These are phyloP conservation scores for Kitagawia praeruptora DNA, from an alignment of 129 eudicot genomes.

Conservation along the genomic window DNA sequence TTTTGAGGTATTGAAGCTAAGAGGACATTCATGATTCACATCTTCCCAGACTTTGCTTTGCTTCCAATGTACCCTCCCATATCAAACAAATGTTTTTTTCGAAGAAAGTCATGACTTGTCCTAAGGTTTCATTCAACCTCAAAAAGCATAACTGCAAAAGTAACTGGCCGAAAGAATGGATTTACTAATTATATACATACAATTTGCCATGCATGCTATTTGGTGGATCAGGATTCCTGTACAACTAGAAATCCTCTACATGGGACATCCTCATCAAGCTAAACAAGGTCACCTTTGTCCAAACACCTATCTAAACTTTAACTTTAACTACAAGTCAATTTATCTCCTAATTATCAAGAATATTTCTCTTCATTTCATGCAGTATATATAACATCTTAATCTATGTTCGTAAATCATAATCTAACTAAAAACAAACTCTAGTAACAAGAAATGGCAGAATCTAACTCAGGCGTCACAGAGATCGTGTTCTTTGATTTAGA, in stretches of 20 bases:
- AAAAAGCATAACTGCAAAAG: not conserved
- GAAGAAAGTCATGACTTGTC: conserved; percentile 12
- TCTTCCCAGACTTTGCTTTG: conserved; percentile 18
- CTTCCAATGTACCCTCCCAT: conserved; percentile 11
- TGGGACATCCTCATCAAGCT: conserved; percentile 33
- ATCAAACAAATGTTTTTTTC: not conserved
- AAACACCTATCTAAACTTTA: conserved; percentile 39
- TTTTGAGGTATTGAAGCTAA: not conserved
- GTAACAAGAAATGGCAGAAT: conserved; percentile 29
- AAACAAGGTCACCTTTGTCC: conserved; percentile 32
- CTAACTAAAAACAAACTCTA: not conserved
- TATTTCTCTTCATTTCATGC: conserved; percentile 29
- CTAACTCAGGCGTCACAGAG: conserved; percentile 25
- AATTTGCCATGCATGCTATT: not conserved
- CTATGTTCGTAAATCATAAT: not conserved
- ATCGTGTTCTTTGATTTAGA: conserved; percentile 90
- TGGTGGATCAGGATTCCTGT: conserved; percentile 1
- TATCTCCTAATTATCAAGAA: conserved; percentile 24
- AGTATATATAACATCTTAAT: not conserved
- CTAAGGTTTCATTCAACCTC: conserved; percentile 1
- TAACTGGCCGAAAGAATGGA: not conserved
- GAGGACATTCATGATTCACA: conserved; percentile 9
- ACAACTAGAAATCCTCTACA: conserved; percentile 8
- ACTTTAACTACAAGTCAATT: conserved; percentile 75
- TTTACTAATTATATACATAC: not conserved